Base-by-base conservation (phyloP, 345 rosid genomes). In the Schrenkiella parvula region DNA sequence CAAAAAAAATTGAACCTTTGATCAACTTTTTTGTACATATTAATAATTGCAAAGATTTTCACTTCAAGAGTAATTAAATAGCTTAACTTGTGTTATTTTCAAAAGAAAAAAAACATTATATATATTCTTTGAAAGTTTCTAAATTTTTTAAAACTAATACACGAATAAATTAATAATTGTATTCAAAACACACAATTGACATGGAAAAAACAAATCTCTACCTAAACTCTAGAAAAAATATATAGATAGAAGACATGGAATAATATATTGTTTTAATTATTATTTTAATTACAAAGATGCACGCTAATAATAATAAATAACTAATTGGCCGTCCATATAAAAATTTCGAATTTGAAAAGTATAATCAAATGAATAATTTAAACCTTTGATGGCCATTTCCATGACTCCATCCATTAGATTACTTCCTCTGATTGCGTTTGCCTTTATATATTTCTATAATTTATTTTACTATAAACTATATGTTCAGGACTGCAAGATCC, bases 401-500 rank as follows among this genome's bases (percentile, higher is more conserved):
- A 55, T 32, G 60, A 54, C 60, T 31, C 9, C 21, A 55, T 55
- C 59, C 52, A 32, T 39, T 73, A 58, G 48, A 65, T 65, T 65
- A 19, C 66, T 44, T 44, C 59, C 47, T 53, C 41, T 38, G 59
- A 28, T 61, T 26, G 75, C 26, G 41, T 39, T 47, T 35, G 77
- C 65, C 43, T 32, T 43, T 31, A 47, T 48, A 47, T 48, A 75
- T 50, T 42, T 55, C 3, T 42, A 15, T 41, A 52, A 8, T 26
- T 18, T 68, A 15, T 68, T 44, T 8, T 26, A 19, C 26, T 57
- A 66, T 66, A 47, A 56, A 55, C 4, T 37, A 57, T 74, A 38
- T 48, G 51, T 41, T 34, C 3, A 59, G 79, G 79, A 75, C 74
- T 68, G 79, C 74, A 75, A 75, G 56, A 68, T 75, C 63, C 39